Evolutionary conservation across 2,329 filamentous ascomycete species (phyloP), one percentile per base, ranked within the genome.

Genomic region (Fusarium tricinctum): DNA sequence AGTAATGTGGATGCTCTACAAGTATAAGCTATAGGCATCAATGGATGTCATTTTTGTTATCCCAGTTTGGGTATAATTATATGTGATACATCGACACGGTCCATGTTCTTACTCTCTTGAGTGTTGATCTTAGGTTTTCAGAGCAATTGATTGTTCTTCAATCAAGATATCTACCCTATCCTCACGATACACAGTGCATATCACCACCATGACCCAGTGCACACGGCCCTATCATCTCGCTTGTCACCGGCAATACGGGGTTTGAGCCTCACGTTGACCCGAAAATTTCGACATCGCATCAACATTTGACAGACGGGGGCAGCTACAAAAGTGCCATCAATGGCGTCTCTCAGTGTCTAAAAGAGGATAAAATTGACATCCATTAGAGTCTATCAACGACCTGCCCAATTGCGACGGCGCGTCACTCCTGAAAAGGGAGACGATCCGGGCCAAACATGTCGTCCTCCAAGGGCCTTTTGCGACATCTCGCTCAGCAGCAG

Each of bases 251-350:
- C 64, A 63, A 68, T 45, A 44, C 67, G 71, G 66, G 55, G 46
- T 58, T 65, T 40, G 54, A 65, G 53, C 61, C 56, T 64, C 66
- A 67, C 23, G 23, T 53, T 53, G 50, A 23, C 61, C 70, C 66
- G 63, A 73, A 72, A 74, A 66, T 72, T 72, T 74, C 61, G 33
- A 69, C 46, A 66, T 43, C 26, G 53, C 46, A 50, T 52, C 42
- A 26, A 52, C 49, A 58, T 26, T 57, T 47, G 57, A 56, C 44
- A 42, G 38, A 60, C 61, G 42, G 60, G 64, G 58, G 51, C 53
- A 55, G 51, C 66, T 72, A 69, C 72, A 74, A 74, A 73, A 74
- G 72, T 74, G 69, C 72, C 72, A 58, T 61, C 46, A 45, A 74
- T 70, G 70, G 70, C 52, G 66, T 52, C 45, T 62, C 58, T 42